A percentile compares a stretch with the other conserved stretches of the same genome.
Conservation (phyloP, 2,329 filamentous ascomycete genomes). For the Penicillium frequentans region DNA sequence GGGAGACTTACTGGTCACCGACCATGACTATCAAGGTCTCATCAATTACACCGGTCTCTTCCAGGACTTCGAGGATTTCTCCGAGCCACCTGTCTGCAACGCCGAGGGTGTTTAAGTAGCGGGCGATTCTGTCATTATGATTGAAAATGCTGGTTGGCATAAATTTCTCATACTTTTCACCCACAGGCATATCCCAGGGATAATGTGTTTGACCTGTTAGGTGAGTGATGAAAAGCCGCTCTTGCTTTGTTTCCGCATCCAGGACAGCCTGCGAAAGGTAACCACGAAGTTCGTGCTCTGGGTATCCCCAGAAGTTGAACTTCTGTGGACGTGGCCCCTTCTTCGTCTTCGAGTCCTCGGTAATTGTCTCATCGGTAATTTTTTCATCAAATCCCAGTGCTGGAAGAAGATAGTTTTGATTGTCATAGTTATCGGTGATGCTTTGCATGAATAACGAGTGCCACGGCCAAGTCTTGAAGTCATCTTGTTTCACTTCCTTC, state of each 20-base stretch:
- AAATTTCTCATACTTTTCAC: constrained; percentile 19
- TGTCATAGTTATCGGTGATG: constrained; percentile 27
- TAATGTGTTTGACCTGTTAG: constrained; percentile 29
- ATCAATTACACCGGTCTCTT: constrained; percentile 20
- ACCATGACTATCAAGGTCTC: constrained; percentile 24
- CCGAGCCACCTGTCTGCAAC: constrained; percentile 25
- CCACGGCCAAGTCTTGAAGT: constrained; percentile 26
- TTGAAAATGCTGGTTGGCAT: constrained; percentile 15
- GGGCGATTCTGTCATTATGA: constrained; percentile 14
- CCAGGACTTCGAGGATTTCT: constrained; percentile 18
- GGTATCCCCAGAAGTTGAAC: constrained; percentile 25
- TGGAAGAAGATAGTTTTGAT: constrained; percentile 24
- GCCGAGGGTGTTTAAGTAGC: constrained; percentile 22
- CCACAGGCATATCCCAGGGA: constrained; percentile 24
- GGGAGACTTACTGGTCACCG: constrained; percentile 20
- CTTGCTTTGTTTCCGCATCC: constrained; percentile 21
- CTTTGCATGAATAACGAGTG: constrained; percentile 28
- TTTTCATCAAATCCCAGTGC: constrained; percentile 22
- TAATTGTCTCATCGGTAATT: constrained; percentile 17
- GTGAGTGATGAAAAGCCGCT: constrained; percentile 27
- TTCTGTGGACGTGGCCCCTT: constrained; percentile 5
- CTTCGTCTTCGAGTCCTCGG: constrained; percentile 11
- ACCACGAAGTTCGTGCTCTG: constrained; percentile 20
- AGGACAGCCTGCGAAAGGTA: constrained; percentile 24
- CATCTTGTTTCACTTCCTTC: constrained; percentile 8